Conservation (phyloP, 495 filamentous ascomycete species). For the Lasiosphaeriaceae sp. region DNA sequence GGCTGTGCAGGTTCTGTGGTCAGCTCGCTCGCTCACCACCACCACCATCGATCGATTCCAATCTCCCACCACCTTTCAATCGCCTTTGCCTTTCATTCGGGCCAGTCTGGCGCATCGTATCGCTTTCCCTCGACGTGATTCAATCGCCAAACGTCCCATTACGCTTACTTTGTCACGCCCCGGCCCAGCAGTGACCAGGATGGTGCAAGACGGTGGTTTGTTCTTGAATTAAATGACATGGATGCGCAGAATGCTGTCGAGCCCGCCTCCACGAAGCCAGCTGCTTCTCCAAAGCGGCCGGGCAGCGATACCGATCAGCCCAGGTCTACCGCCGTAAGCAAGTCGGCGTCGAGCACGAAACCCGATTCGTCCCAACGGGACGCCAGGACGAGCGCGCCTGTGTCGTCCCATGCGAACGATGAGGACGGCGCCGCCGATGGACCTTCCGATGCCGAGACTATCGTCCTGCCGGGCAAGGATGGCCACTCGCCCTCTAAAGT, state of each 20-base stretch:
- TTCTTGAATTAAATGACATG: constrained; percentile 54
- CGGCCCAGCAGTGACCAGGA: constrained; percentile 46
- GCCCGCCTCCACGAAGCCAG: constrained; percentile 51
- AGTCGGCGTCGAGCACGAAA: constrained; percentile 21
- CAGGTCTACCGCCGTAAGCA: constrained; percentile 37
- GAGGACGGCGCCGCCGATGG: constrained; percentile 46
- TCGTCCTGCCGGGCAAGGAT: constrained; percentile 70
- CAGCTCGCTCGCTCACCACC: constrained; percentile 11
- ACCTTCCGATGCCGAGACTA: constrained; percentile 79
- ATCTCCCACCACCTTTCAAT: not conserved
- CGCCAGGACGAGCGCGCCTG: constrained; percentile 15
- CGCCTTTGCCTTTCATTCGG: constrained; percentile 1
- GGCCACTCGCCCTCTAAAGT: constrained; percentile 64
- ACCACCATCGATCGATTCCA: constrained; percentile 7
- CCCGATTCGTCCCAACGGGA: constrained; percentile 24
- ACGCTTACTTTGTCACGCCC: constrained; percentile 13
- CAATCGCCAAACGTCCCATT: constrained; percentile 18
- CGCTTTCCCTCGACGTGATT: constrained; percentile 13
- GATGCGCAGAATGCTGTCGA: constrained; percentile 58
- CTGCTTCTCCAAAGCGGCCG: constrained; percentile 47
- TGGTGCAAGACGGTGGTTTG: constrained; percentile 47
- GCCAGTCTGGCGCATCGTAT: constrained; percentile 22
- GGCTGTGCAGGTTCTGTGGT: constrained; percentile 19
- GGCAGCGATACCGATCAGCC: constrained; percentile 37
- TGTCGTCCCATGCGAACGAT: constrained; percentile 25